These are phyloP conservation scores for Cladosporium austrohemisphaericum DNA, from an alignment of 2,329 filamentous ascomycete species.

Conservation along the genomic window DNA sequence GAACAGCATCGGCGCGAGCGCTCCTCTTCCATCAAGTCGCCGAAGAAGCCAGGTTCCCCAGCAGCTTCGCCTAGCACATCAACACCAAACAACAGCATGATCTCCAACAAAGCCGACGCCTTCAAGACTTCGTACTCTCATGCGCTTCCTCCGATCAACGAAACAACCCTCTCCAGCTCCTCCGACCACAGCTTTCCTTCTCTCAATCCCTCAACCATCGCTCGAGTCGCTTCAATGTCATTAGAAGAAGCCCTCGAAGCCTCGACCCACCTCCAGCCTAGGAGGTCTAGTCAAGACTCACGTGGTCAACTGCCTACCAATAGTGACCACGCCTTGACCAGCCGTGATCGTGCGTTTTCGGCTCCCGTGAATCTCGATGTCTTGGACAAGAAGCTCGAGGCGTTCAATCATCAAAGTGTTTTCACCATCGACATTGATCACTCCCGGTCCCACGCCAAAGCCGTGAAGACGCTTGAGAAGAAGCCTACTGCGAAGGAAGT, in stretches of 20 bases:
- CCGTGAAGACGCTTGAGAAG: too few relatives aligned
- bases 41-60: too few relatives aligned
- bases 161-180: not conserved
- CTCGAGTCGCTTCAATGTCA: slow-evolving; percentile 2
- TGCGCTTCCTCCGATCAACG: not conserved
- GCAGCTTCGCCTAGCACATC: too few relatives aligned
- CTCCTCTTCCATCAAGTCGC: too few relatives aligned
- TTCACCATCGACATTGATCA: too few relatives aligned
- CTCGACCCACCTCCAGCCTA: not conserved
- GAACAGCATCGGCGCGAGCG: too few relatives aligned
- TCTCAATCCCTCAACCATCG: not conserved
- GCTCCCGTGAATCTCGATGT: not conserved
- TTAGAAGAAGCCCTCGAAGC: not conserved
- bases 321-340: not conserved
- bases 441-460: too few relatives aligned
- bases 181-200: not conserved
- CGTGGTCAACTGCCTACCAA: not conserved
- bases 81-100: too few relatives aligned
- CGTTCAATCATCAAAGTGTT: not conserved
- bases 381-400: not conserved
- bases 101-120: not conserved
- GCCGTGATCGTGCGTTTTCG: slow-evolving; percentile 8
- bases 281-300: not conserved
- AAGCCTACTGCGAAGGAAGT: slow-evolving; percentile 2
- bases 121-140: not conserved